These are phyloP conservation scores for Powellomyces hirtus DNA, from an alignment of 192 early-diverging fungal genomes.

Conservation along the genomic window DNA sequence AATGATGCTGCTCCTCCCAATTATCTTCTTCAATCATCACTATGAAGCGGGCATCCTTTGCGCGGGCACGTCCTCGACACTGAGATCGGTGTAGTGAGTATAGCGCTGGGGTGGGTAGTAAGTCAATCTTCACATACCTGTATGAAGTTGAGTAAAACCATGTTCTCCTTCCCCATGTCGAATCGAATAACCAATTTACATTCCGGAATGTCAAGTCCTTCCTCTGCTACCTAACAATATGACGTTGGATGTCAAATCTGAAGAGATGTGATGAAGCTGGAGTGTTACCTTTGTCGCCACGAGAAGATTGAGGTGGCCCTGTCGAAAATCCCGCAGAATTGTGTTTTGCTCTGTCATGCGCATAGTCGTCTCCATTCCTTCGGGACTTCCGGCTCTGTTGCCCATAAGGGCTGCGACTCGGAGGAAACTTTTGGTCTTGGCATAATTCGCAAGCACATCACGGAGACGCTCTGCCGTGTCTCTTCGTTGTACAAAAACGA, in stretches of 20 bases:
- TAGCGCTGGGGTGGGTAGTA: slow-evolving; percentile 67
- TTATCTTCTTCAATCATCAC: slow-evolving; percentile 47
- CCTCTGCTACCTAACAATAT: slow-evolving; percentile 93
- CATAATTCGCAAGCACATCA: slow-evolving; percentile 46
- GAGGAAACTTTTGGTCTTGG: slow-evolving; percentile 48
- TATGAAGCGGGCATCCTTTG: slow-evolving; percentile 69
- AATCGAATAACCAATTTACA: slow-evolving; percentile 85
- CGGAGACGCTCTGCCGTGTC: slow-evolving; percentile 66
- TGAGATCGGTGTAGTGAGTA: slow-evolving; percentile 74
- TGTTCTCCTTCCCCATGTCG: slow-evolving; percentile 32
- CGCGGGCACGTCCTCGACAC: slow-evolving; percentile 81
- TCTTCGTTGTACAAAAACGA: slow-evolving; percentile 80
- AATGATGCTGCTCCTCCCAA: slow-evolving; percentile 12
- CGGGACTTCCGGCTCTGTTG: slow-evolving; percentile 36
- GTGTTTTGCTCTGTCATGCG: slow-evolving; percentile 48
- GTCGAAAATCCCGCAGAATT: slow-evolving; percentile 66
- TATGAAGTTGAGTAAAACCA: slow-evolving; percentile 36
- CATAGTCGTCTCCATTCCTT: slow-evolving; percentile 24
- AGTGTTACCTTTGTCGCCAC: slow-evolving; percentile 79
- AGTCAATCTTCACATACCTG: slow-evolving; percentile 59
- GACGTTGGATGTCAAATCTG: too few species aligned
- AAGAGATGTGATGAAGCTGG: not conserved
- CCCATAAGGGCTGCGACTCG: slow-evolving; percentile 57
- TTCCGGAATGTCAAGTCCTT: slow-evolving; percentile 90
- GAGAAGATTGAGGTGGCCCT: slow-evolving; percentile 69